Evolutionary conservation across 371 early-diverging fungal genomes (phyloP).

Genomic region (Apophysomyces sp.): DNA sequence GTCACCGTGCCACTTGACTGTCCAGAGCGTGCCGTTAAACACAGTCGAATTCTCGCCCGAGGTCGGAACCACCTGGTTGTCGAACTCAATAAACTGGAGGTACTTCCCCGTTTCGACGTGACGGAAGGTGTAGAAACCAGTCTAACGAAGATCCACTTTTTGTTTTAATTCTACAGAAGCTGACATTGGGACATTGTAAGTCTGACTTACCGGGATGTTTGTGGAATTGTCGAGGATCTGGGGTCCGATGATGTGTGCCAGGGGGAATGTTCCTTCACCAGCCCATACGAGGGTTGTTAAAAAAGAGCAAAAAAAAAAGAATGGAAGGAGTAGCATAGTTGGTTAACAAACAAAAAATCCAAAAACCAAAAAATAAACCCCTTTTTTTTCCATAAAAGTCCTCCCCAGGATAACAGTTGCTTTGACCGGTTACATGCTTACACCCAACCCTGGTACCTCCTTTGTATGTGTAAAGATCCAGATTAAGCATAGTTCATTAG

Average conservation of each 20-base stretch:
- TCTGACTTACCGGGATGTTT: constrained; percentile 30
- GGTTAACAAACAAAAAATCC: not conserved
- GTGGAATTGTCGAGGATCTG: constrained; percentile 31
- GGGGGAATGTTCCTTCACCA: constrained; percentile 27
- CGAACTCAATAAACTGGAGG: constrained; percentile 28
- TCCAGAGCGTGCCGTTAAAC: constrained; percentile 31
- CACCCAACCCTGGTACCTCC: too few relatives aligned
- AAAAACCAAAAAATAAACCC: not conserved
- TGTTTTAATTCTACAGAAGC: not conserved
- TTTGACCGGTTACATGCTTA: too few relatives aligned
- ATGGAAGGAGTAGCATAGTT: constrained; percentile 8
- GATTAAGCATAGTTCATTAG: too few relatives aligned
- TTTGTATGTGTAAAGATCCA: too few relatives aligned
- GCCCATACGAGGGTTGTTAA: constrained; percentile 1
- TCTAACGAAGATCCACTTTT: constrained; percentile 6
- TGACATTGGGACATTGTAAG: too few relatives aligned
- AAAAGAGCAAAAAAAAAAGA: constrained; percentile 1
- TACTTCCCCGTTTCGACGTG: constrained; percentile 31
- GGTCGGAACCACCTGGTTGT: constrained; percentile 29
- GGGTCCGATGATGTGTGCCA: constrained; percentile 22
- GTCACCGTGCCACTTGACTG: constrained; percentile 33
- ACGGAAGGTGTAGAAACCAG: constrained; percentile 30
- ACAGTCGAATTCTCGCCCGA: constrained; percentile 30
- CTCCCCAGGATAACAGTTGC: too few relatives aligned
- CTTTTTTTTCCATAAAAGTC: too few relatives aligned